Base-by-base conservation (phyloP, 179 eudicot genomes). In the Silene vulgaris region DNA sequence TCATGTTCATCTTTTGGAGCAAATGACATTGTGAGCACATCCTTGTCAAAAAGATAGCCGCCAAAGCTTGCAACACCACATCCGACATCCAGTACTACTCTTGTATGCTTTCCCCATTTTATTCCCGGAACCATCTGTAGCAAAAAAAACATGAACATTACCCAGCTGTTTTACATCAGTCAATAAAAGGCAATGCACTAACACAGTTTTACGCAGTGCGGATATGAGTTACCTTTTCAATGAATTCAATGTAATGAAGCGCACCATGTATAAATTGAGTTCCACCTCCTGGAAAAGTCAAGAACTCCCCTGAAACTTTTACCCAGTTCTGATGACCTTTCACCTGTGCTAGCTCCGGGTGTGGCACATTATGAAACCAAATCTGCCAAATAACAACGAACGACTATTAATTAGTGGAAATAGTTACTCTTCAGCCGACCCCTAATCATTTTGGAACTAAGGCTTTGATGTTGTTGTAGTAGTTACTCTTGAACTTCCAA, bases 281-380 rank as follows among this genome's bases (percentile, higher is more conserved):
- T 63, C 97, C 97, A 70, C 97, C 96, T 20, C 97, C 97, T 0
- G 96, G 96, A 78, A 90, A 92, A 13, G 90, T 86, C 26, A 92
- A 80, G 72, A 82, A 89, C 74, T 92, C 93, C 32, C 97, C 93
- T 5, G 88, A n/a, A 60, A 90, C 79, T 82, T 90, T 92, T 23
- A 92, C 91, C 97, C 97, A 90, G 75, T 92, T 92, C 62, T 90
- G 96, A 69, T 92, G 93, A 26, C 97, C 97, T 77, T 92, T 92
- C 67, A 85, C 84, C 65, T 90, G 82, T 35, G 93, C 97, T 70
- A 90, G 84, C 84, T 54, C 77, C 17, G 90, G 77, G 80, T 90
- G 97, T 48, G 97, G 97, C 63, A 90, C 93, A 80, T 91, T 91
- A 50, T 84, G 86, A 78, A 88, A 91, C 97, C 97, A 91, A 80